These are phyloP conservation scores for Umbelopsis sp. DNA, from an alignment of 371 early-diverging fungal species.

Conservation along the genomic window DNA sequence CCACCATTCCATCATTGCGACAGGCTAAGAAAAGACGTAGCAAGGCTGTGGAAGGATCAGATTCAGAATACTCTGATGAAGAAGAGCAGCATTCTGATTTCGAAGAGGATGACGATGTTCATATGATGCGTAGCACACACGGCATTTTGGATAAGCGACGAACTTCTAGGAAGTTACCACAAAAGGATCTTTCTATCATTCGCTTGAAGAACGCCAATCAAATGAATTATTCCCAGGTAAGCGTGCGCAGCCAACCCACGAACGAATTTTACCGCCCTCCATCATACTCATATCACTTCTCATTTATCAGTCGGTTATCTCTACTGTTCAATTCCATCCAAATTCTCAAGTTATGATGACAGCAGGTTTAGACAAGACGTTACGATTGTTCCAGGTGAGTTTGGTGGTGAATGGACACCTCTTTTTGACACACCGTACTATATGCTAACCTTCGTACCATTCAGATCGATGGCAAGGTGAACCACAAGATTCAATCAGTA, in stretches of 20 bases:
- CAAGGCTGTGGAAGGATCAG: conserved; percentile 31
- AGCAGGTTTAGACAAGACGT: conserved; percentile 81
- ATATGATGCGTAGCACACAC: conserved; percentile 55
- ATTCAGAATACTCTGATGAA: conserved; percentile 50
- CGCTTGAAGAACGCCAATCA: conserved; percentile 81
- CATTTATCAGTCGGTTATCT: conserved; percentile 58
- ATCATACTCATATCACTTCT: neutral
- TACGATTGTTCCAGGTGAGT: conserved; percentile 76
- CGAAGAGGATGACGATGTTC: conserved; percentile 47
- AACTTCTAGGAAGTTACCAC: conserved; percentile 40
- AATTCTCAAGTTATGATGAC: conserved; percentile 86
- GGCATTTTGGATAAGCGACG: conserved; percentile 54
- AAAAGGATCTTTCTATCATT: conserved; percentile 62
- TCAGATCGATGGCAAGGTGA: conserved; percentile 85
- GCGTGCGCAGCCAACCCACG: neutral
- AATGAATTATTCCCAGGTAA: conserved; percentile 57
- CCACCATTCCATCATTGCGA: conserved; percentile 55
- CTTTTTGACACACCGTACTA: too few relatives aligned
- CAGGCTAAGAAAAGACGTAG: conserved; percentile 34
- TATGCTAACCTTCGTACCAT: neutral
- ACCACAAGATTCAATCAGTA: conserved; percentile 86
- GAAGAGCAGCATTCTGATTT: conserved; percentile 35
- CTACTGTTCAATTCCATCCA: conserved; percentile 88
- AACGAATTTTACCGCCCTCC: neutral
- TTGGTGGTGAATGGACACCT: neutral